Evolutionary conservation across 1,284 basidiomycete species (phyloP), one percentile per base, ranked within the genome.

Genomic region (Pseudozyma hubeiensis): DNA sequence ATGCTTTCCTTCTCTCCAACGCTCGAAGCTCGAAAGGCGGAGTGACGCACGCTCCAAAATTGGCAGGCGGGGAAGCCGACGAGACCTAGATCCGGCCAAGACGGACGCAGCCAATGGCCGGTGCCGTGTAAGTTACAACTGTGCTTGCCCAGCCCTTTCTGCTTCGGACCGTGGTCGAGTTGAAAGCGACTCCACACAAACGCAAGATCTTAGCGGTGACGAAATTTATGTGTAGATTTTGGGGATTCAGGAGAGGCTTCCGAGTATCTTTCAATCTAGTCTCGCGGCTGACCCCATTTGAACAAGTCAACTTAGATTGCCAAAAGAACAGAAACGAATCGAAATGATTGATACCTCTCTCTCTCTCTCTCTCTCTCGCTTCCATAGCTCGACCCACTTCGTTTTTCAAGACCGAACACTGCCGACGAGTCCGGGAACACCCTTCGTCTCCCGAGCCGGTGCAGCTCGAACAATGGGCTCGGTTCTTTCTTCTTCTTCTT

Each of bases 341-440:
- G 24, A 24, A 44, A 44, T 44, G 7, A 44, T 44, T 44, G 43
- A 44, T 14, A 44, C 43, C 19, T 7, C 40, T 17, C 16, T n/a
- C 11, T 8, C 43, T 29, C 7, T 24, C 33, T 10, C 19, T 47
- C 46, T 3, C 16, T n/a, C n/a, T n/a, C n/a, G n/a, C n/a, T n/a
- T n/a, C n/a, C n/a, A n/a, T n/a, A 33, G 46, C 46, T 34, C 7
- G 43, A 14, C 48, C 17, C 40, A 19, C 24, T 30, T 33, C n/a
- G 39, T 37, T 30, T 45, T 53, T 53, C 35, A 51, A 50, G 31
- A 14, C 59, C 64, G 59, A 67, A 24, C 46, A 47, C 55, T 62
- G 44, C 65, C 59, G 65, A 62, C 65, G 59, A 53, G 55, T 62
- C 65, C 55, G 51, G 65, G 34, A 56, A 40, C n/a, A 30, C 30